Evolutionary conservation across 2,329 filamentous ascomycete species (phyloP), one percentile per base, ranked within the genome.

Genomic region (Dactylonectria estremocensis): DNA sequence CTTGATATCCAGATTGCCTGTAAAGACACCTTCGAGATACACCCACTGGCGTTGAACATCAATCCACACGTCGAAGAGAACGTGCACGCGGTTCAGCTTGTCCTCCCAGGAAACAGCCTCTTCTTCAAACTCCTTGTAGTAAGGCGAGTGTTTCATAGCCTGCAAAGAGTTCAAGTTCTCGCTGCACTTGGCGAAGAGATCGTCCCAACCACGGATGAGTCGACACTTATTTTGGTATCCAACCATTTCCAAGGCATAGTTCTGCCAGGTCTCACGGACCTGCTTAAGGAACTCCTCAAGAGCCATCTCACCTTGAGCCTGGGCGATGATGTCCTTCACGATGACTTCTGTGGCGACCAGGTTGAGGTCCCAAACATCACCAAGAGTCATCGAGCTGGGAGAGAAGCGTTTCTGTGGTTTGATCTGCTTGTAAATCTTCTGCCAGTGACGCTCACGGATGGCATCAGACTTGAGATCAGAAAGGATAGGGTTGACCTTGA

Each of bases 11-110:
- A 94, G 95, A 78, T 99, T 99, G 66, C 96, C 96, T 1, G 95
- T 98, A 79, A 99, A 99, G 37, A 99, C 96, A 72, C 96, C 96
- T 83, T 99, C 97, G 5, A 99, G 89, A 80, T 99, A 99, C 8
- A 99, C 96, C 96, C 96, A 99, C 83, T 99, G 96, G 69, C 97
- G 92, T 81, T 99, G 96, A n/a, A 99, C 97, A 82, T 99, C 97
- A 75, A 99, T 99, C 97, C 97, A 99, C 16, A 99, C 95, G 80
- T 99, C 96, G 77, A 99, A 99, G 10, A 99, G 88, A 16, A 99
- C 94, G 79, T 99, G 96, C 2, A 99, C 95, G 52, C 96, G 91
- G 80, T 98, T 99, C 28, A 99, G 88, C 80, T 97, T 97, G 82
- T 99, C 97, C 82, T 99, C 97, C 96, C 96, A 99, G 1, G 93